Evolutionary conservation across 345 rosid genomes (phyloP).

Genomic region (Pelargonium nanum): DNA sequence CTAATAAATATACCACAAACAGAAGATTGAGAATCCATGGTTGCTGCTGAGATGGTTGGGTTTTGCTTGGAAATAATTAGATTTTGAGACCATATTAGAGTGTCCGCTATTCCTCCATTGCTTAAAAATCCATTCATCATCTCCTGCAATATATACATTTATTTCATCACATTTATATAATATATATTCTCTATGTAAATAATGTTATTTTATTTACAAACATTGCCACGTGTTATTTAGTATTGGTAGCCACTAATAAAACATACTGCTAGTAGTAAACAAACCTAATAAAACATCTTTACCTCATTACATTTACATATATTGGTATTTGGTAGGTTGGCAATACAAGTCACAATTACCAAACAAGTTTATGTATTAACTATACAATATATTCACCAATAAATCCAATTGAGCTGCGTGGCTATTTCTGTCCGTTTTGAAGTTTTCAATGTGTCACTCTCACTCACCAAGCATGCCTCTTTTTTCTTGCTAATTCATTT

Average conservation of each 20-base stretch:
- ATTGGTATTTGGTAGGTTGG: too few relatives aligned
- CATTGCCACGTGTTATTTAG: too few relatives aligned
- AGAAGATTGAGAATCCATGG: background rate
- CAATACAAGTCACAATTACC: too few relatives aligned
- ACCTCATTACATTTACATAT: too few relatives aligned
- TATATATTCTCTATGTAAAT: too few relatives aligned
- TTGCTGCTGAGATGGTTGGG: background rate
- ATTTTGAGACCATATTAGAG: background rate
- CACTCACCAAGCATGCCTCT: background rate
- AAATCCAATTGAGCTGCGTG: background rate
- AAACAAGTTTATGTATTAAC: too few relatives aligned
- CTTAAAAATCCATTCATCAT: background rate
- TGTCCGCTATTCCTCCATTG: background rate
- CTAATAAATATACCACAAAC: background rate
- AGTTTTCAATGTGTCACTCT: background rate
- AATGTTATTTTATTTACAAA: too few relatives aligned
- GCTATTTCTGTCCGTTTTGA: background rate
- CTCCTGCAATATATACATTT: background rate
- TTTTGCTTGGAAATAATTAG: background rate
- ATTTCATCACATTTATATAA: too few relatives aligned
- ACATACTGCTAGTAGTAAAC: too few relatives aligned
- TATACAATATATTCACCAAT: too few relatives aligned
- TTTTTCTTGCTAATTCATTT: background rate
- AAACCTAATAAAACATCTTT: too few relatives aligned
- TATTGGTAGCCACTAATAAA: too few relatives aligned